phyloP scores from a whole-genome alignment of 345 rosid species.

The Nasturtium officinale region DNA sequence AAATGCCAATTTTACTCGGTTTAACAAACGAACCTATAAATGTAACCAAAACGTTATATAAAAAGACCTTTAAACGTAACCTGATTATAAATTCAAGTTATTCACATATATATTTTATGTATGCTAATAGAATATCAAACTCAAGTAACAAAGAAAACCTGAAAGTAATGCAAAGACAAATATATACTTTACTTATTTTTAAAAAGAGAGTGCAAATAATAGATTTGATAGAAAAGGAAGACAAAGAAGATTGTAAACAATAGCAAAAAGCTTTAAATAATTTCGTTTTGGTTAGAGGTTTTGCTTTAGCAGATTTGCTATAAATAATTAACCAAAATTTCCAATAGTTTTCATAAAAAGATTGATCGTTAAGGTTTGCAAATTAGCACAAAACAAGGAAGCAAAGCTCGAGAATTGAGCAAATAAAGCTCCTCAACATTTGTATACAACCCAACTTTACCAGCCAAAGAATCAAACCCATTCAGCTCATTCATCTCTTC shows the following conservation, averaged over 20 bases:
- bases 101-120: neutral
- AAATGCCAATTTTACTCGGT: neutral
- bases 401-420: constrained; percentile 85
- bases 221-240: too few relatives aligned
- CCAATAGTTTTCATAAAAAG: neutral
- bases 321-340: constrained; percentile 3
- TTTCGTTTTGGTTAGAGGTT: neutral
- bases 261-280: neutral
- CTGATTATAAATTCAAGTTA: neutral
- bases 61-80: too few relatives aligned
- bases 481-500: constrained; percentile 68
- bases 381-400: constrained; percentile 87
- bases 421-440: constrained; percentile 94
- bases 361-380: constrained; percentile 59
- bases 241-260: too few relatives aligned
- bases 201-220: too few relatives aligned
- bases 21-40: neutral
- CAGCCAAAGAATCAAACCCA: constrained; percentile 97
- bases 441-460: constrained; percentile 85
- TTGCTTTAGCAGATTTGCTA: neutral
- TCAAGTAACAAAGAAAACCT: neutral
- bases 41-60: too few relatives aligned
- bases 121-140: neutral
- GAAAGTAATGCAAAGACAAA: neutral
- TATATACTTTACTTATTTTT: neutral